Percentiles rank a stretch among this genome's conserved stretches.
These are phyloP conservation scores for Sarocladium strictum DNA, from an alignment of 2,329 filamentous ascomycete species.

Conservation along the genomic window DNA sequence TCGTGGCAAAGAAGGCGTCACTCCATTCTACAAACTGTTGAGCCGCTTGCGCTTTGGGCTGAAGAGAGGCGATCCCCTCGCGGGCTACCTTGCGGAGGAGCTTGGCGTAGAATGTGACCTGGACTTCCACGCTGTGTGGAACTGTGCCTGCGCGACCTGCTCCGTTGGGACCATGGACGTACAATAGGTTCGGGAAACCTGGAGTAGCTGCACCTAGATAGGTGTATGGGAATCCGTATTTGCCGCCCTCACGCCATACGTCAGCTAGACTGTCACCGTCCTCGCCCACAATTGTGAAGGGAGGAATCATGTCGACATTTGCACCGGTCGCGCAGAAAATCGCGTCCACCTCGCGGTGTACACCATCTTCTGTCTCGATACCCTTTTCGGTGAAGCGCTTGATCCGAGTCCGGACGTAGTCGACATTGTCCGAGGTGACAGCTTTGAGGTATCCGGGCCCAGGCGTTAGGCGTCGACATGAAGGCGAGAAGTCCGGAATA, in stretches of 20 bases:
- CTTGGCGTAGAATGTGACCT: slow-evolving; percentile 59
- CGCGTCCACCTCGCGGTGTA: slow-evolving; percentile 40
- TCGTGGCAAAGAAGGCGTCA: slow-evolving; percentile 48
- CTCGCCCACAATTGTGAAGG: slow-evolving; percentile 51
- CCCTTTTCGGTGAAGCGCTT: slow-evolving; percentile 38
- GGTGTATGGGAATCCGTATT: slow-evolving; percentile 58
- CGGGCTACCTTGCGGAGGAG: slow-evolving; percentile 59
- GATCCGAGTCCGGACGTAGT: slow-evolving; percentile 40
- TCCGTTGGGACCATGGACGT: slow-evolving; percentile 55
- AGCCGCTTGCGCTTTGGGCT: slow-evolving; percentile 49
- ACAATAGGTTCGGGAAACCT: slow-evolving; percentile 62
- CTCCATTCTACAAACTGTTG: slow-evolving; percentile 59
- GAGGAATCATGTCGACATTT: slow-evolving; percentile 33
- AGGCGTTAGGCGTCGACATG: slow-evolving; percentile 42
- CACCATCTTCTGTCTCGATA: slow-evolving; percentile 39
- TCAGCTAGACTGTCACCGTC: slow-evolving; percentile 37
- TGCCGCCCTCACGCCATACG: slow-evolving; percentile 38
- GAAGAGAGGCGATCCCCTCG: slow-evolving; percentile 60
- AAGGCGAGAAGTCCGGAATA: slow-evolving; percentile 41
- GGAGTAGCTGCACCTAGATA: slow-evolving; percentile 61
- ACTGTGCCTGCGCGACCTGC: slow-evolving; percentile 59
- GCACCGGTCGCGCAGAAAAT: slow-evolving; percentile 52
- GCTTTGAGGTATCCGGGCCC: slow-evolving; percentile 41
- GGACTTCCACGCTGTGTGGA: slow-evolving; percentile 60
- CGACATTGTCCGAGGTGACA: slow-evolving; percentile 36